Percentiles rank a stretch among this genome's conserved stretches.
phyloP scores from a whole-genome alignment of 2,329 filamentous ascomycete species.

The Leptographium procerum region DNA sequence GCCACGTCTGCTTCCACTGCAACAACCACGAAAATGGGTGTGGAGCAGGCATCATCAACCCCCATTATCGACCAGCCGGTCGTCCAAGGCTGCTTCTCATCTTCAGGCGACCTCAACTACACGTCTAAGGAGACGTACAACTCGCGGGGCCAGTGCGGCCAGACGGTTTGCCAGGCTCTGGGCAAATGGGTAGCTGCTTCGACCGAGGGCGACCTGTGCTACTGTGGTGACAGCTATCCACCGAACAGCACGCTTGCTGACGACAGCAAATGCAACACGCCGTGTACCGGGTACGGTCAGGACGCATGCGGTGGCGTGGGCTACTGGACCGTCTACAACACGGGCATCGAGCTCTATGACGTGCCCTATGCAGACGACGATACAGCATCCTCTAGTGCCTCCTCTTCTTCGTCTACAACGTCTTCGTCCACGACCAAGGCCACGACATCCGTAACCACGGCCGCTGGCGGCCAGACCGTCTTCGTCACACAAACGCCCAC shows the following conservation, averaged over 20 bases:
- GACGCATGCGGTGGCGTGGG: constrained; percentile 54
- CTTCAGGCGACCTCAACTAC: constrained; percentile 26
- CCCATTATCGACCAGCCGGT: constrained; percentile 27
- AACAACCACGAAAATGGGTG: constrained; percentile 9
- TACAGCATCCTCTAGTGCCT: constrained; percentile 13
- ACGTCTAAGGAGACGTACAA: constrained; percentile 20
- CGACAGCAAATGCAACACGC: constrained; percentile 49
- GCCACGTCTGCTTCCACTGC: constrained; percentile 3
- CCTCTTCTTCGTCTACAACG: constrained; percentile 11
- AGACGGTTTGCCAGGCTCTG: constrained; percentile 25
- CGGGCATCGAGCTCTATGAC: constrained; percentile 31
- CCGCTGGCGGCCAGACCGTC: constrained; percentile 10
- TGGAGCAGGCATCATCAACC: constrained; percentile 26
- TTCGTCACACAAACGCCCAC: constrained; percentile 16
- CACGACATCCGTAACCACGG: constrained; percentile 10
- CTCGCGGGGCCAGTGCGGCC: constrained; percentile 31
- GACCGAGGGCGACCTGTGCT: constrained; percentile 52
- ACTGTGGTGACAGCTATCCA: constrained; percentile 61
- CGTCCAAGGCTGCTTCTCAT: constrained; percentile 41
- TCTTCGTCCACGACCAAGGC: background rate
- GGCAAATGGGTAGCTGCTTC: constrained; percentile 50
- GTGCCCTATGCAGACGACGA: constrained; percentile 18
- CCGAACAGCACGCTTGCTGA: constrained; percentile 39
- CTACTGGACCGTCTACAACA: constrained; percentile 39
- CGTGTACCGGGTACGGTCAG: constrained; percentile 50